Conservation (phyloP, 768 basidiomycete species). For the Hericium alpestre region DNA sequence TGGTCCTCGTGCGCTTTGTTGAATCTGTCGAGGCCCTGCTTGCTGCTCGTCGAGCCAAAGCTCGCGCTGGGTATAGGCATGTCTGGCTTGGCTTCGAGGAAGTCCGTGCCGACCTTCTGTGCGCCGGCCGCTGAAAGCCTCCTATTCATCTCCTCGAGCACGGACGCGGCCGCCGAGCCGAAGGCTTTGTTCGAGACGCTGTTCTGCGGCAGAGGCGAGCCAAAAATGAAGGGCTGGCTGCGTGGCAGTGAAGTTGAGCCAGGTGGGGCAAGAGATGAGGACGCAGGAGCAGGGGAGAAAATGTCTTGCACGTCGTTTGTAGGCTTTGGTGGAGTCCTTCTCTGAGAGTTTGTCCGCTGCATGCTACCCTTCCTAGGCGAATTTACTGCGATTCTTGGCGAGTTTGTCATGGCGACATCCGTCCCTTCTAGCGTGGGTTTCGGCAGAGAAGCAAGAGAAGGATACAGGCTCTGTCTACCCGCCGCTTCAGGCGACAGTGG, state of each 20-base stretch:
- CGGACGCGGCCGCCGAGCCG: conserved; percentile 50
- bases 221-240: conserved; percentile 59
- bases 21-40: conserved; percentile 26
- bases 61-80: neutral
- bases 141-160: conserved; percentile 76
- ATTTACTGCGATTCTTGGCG: conserved; percentile 13
- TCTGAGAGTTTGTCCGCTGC: neutral
- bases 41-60: conserved; percentile 1
- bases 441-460: conserved; percentile 19
- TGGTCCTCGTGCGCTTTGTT: conserved; percentile 52
- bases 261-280: neutral
- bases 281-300: conserved; percentile 29
- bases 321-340: conserved; percentile 22
- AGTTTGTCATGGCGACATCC: neutral
- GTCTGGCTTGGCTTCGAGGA: conserved; percentile 27
- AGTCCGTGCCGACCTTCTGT: conserved; percentile 32
- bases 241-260: conserved; percentile 16
- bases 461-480: conserved; percentile 26
- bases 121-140: conserved; percentile 52
- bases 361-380: conserved; percentile 12
- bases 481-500: conserved; percentile 27
- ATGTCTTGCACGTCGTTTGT: conserved; percentile 24
- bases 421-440: neutral
- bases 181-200: conserved; percentile 58
- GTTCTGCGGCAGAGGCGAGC: conserved; percentile 60